Percentiles rank a stretch among this genome's conserved stretches.
Conservation (phyloP, 2,329 filamentous ascomycete species). For the Cladosporium sphaerospermum region DNA sequence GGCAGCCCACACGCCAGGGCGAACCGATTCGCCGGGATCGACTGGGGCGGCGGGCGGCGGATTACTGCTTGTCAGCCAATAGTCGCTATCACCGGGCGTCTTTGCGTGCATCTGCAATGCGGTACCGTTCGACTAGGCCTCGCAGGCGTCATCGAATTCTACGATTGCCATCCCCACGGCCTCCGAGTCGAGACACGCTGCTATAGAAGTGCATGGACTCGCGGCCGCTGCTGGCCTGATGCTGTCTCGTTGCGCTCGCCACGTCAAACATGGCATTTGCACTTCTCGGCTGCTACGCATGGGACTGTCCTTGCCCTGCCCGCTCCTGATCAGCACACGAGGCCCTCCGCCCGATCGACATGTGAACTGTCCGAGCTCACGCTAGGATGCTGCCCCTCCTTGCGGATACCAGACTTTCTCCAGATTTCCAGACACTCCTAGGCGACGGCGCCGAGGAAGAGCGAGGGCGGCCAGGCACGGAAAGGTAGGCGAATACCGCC, state of each 20-base stretch:
- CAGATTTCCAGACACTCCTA: neutral
- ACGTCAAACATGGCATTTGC: constrained; percentile 3
- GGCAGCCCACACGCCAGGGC: constrained; percentile 6
- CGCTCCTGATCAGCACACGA: constrained; percentile 6
- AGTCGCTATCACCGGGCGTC: neutral
- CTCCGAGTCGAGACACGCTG: too few relatives aligned
- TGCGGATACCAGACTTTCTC: constrained; percentile 4
- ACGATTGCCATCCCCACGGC: neutral
- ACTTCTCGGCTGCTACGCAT: neutral
- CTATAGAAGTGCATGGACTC: too few relatives aligned
- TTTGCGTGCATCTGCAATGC: constrained; percentile 1
- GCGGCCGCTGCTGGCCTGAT: neutral
- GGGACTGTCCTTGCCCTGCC: neutral
- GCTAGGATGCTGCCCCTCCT: constrained; percentile 10
- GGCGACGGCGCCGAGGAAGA: neutral
- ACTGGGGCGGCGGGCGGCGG: neutral
- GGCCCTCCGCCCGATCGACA: constrained; percentile 3
- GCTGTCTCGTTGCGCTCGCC: neutral
- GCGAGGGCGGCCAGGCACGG: constrained; percentile 2
- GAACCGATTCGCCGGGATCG: constrained; percentile 5
- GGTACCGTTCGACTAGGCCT: constrained; percentile 1
- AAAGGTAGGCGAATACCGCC: neutral
- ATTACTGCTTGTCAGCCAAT: too few relatives aligned
- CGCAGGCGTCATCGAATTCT: neutral
- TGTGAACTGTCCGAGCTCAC: constrained; percentile 10